These are phyloP conservation scores for Hypoxylon sp. DNA, from an alignment of 2,329 filamentous ascomycete species.

Conservation along the genomic window DNA sequence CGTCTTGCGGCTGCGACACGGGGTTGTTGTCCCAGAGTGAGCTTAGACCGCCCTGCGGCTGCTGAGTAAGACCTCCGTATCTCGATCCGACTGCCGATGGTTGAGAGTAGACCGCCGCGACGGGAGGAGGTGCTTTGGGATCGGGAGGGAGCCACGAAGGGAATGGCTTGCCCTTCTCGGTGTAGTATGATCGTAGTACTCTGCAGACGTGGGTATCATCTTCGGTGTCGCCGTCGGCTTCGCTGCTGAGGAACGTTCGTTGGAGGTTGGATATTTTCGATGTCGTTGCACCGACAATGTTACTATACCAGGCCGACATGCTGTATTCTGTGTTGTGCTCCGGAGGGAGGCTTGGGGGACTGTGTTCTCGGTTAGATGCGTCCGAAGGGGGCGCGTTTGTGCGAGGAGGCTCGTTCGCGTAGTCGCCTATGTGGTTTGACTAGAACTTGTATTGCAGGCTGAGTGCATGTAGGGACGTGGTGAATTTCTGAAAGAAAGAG, in stretches of 20 bases:
- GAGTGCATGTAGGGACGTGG: constrained; percentile 16
- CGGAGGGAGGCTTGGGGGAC: constrained; percentile 19
- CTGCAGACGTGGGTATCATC: constrained; percentile 97
- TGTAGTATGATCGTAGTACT: constrained; percentile 93
- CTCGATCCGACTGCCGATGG: constrained; percentile 66
- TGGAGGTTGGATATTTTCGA: constrained; percentile 76
- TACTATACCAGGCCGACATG: constrained; percentile 88
- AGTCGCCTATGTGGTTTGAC: neutral
- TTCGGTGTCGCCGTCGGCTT: constrained; percentile 80
- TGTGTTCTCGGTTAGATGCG: constrained; percentile 35
- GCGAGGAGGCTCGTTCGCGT: constrained; percentile 22
- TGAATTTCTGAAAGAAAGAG: constrained; percentile 5
- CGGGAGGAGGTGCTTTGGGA: constrained; percentile 78
- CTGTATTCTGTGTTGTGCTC: constrained; percentile 28
- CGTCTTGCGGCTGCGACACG: constrained; percentile 55
- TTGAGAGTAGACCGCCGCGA: constrained; percentile 68
- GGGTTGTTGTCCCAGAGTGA: constrained; percentile 71
- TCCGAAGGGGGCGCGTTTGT: constrained; percentile 28
- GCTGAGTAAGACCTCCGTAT: constrained; percentile 64
- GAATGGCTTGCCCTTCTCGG: constrained; percentile 84
- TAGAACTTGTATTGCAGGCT: neutral
- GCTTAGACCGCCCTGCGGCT: constrained; percentile 60
- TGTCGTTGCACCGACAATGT: constrained; percentile 75
- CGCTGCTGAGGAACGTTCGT: constrained; percentile 77
- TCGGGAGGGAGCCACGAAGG: constrained; percentile 92